phyloP scores from a whole-genome alignment of 2,329 filamentous ascomycete species.

The Sporothrix variecibatus region DNA sequence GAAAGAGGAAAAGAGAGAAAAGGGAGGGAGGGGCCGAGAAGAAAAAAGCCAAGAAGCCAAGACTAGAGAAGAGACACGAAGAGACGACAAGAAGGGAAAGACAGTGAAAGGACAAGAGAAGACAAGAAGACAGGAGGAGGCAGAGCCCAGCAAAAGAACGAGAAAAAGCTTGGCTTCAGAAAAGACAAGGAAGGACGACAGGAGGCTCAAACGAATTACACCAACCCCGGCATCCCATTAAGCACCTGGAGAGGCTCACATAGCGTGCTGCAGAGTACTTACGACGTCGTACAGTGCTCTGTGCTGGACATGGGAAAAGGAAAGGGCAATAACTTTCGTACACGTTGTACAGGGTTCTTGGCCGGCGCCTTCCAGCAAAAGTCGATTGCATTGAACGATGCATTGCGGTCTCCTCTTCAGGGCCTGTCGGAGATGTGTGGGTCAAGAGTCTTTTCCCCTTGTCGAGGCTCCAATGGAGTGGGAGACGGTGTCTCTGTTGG shows the following conservation, averaged over 20 bases:
- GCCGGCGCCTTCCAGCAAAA: background rate
- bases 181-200: conserved; percentile 2
- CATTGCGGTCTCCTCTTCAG: background rate
- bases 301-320: background rate
- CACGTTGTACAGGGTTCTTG: background rate
- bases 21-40: conserved; percentile 18
- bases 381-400: background rate
- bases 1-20: background rate
- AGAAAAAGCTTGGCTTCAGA: background rate
- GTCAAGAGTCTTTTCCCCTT: background rate
- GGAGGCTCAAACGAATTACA: conserved; percentile 21
- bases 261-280: background rate
- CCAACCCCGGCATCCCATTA: background rate
- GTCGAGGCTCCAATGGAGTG: background rate
- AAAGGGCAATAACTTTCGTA: background rate
- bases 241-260: background rate
- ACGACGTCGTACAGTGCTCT: background rate
- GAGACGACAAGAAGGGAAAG: conserved; percentile 29
- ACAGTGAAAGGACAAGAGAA: background rate
- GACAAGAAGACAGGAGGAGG: background rate
- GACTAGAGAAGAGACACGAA: conserved; percentile 22
- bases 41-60: conserved; percentile 26
- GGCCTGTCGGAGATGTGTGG: conserved; percentile 19
- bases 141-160: background rate
- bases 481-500: background rate